Percentiles rank a stretch among this genome's conserved stretches.
Evolutionary conservation across 768 basidiomycete genomes (phyloP).

Genomic region (Grammothele lineata): DNA sequence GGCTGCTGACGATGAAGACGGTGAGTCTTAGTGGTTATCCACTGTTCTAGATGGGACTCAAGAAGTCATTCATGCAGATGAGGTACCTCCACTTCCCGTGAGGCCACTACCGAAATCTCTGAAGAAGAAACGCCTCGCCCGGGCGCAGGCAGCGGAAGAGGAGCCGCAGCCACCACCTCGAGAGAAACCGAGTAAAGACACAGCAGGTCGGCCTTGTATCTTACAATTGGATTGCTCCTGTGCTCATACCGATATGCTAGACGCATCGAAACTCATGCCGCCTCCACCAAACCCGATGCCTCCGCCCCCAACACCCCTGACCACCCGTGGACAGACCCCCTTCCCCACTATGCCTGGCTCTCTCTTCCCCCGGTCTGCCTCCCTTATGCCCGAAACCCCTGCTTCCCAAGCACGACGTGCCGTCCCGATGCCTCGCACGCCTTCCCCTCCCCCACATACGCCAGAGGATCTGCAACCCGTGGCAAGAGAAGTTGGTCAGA

Average conservation of each 20-base stretch:
- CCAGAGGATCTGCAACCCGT: slow-evolving; percentile 18
- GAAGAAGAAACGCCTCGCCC: no score
- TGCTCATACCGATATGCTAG: not conserved
- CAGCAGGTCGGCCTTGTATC: not conserved
- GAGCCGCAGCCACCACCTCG: slow-evolving; percentile 1
- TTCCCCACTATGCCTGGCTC: slow-evolving; percentile 76
- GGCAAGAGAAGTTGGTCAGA: no score
- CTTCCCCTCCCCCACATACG: slow-evolving; percentile 13
- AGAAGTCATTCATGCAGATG: slow-evolving; percentile 1
- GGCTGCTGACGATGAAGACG: slow-evolving; percentile 14
- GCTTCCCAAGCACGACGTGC: slow-evolving; percentile 27
- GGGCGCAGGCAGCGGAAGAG: not conserved
- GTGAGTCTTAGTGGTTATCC: slow-evolving; percentile 1
- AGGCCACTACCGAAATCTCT: not conserved
- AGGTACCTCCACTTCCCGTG: not conserved
- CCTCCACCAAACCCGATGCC: slow-evolving; percentile 19
- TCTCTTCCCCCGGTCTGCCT: slow-evolving; percentile 68
- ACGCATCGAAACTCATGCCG: slow-evolving; percentile 13
- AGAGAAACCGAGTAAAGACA: not conserved
- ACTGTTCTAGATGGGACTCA: not conserved
- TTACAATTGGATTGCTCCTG: no score
- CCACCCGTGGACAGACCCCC: slow-evolving; percentile 27
- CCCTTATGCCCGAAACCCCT: slow-evolving; percentile 45
- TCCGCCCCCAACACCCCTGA: slow-evolving; percentile 22
- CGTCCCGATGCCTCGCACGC: slow-evolving; percentile 5